Evolutionary conservation across 179 eudicot genomes (phyloP).

Genomic region (Beta lomatogona): DNA sequence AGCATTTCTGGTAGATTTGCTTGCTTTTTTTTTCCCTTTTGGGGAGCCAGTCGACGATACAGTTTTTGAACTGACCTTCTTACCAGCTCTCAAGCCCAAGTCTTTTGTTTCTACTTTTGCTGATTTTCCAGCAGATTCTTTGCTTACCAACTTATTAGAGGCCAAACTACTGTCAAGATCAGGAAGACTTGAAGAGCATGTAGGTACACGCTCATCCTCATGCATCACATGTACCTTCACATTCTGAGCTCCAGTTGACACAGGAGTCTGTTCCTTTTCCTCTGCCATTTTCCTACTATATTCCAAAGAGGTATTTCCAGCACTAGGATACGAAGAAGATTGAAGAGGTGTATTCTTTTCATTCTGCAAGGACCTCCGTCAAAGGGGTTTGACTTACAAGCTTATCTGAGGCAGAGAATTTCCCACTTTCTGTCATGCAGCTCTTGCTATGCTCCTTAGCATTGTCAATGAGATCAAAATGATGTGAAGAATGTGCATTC

Average conservation of each 20-base stretch:
- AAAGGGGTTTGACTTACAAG: conserved; percentile 29
- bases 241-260: conserved; percentile 22
- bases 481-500: conserved; percentile 7
- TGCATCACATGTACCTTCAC: conserved; percentile 21
- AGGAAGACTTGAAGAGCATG: conserved; percentile 27
- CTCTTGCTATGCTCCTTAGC: conserved; percentile 31
- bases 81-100: conserved; percentile 36
- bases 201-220: conserved; percentile 28
- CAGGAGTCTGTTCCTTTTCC: conserved; percentile 27
- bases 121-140: conserved; percentile 45
- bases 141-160: conserved; percentile 34
- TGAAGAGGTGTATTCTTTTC: conserved; percentile 30
- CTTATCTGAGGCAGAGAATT: conserved; percentile 32
- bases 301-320: conserved; percentile 30
- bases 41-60: conserved; percentile 42
- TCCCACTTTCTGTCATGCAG: conserved; percentile 18
- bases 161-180: conserved; percentile 26
- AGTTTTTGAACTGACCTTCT: conserved; percentile 47
- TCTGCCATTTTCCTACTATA: conserved; percentile 23
- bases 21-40: conserved; percentile 51
- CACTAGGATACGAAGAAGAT: conserved; percentile 29
- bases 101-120: conserved; percentile 38
- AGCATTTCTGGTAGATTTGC: conserved; percentile 49
- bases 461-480: conserved; percentile 25
- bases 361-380: conserved; percentile 34